Conservation (phyloP, 768 basidiomycete species). For the Auricularia auricula-judae region DNA sequence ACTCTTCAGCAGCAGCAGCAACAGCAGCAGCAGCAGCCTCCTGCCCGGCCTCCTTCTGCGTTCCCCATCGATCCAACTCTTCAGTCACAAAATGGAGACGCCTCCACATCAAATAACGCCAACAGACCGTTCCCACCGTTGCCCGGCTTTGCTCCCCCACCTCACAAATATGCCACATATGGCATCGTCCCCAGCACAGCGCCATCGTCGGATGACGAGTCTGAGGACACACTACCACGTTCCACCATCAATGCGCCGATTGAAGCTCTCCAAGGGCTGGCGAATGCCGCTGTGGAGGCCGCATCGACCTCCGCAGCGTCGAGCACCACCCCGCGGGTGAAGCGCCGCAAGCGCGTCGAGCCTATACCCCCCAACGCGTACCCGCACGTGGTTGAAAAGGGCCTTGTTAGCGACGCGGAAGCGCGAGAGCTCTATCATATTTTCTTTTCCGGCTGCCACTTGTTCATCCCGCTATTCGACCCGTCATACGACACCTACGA, state of each 20-base stretch:
- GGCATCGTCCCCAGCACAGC: conserved; percentile 79
- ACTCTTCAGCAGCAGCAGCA: conserved; percentile 42
- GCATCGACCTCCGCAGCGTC: conserved; percentile 28
- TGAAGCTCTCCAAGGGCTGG: conserved; percentile 86
- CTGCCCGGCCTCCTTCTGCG: conserved; percentile 13
- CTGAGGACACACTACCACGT: conserved; percentile 78
- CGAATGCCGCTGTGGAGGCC: conserved; percentile 91
- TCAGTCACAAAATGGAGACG: not conserved
- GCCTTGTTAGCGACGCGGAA: conserved; percentile 74
- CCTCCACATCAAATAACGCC: not conserved
- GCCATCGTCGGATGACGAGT: conserved; percentile 83
- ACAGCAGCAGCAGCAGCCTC: conserved; percentile 11
- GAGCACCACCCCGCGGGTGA: conserved; percentile 30
- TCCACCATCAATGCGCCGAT: conserved; percentile 84
- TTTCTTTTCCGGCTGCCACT: conserved; percentile 92
- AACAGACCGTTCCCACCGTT: conserved; percentile 61
- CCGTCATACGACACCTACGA: conserved; percentile 89
- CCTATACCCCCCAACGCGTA: conserved; percentile 78
- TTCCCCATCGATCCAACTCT: not conserved
- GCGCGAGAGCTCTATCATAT: conserved; percentile 88
- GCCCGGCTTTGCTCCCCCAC: conserved; percentile 85
- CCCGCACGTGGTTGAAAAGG: conserved; percentile 85
- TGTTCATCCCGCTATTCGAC: conserved; percentile 94
- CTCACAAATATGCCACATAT: conserved; percentile 84
- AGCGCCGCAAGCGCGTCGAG: conserved; percentile 77